Conservation (phyloP, 768 basidiomycete genomes). For the Multifurca ochricompacta region DNA sequence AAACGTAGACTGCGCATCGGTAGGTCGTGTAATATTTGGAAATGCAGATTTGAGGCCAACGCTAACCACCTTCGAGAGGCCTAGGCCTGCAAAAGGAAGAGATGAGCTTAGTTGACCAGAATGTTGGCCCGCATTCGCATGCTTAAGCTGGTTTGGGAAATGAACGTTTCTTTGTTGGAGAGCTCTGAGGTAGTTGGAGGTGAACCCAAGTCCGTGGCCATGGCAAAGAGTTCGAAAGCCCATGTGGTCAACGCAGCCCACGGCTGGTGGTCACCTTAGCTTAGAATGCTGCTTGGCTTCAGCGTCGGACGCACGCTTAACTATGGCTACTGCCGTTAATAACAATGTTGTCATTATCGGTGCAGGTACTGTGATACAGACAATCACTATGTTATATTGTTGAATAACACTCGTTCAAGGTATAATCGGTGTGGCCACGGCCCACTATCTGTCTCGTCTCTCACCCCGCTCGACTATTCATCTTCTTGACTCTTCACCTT, state of each 20-base stretch:
- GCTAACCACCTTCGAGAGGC: conserved; percentile 43
- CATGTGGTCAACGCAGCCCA: not conserved
- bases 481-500: conserved; percentile 34
- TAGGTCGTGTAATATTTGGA: conserved; percentile 51
- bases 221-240: no score
- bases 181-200: not conserved
- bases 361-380: conserved; percentile 24
- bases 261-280: no score
- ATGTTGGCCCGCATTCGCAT: not conserved
- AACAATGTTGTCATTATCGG: conserved; percentile 36
- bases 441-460: conserved; percentile 33
- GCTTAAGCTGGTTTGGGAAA: not conserved
- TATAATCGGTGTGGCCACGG: conserved; percentile 39
- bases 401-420: conserved; percentile 17
- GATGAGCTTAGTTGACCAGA: not conserved
- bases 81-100: conserved; percentile 42
- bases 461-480: conserved; percentile 29
- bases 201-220: not conserved
- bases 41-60: conserved; percentile 50
- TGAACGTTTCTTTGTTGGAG: not conserved
- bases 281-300: no score
- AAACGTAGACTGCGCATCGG: conserved; percentile 49
- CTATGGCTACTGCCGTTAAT: not conserved
- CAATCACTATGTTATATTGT: not conserved
- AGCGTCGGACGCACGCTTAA: not conserved